Evolutionary conservation across 2,329 filamentous ascomycete species (phyloP).

Genomic region (Sporothrix pallida): DNA sequence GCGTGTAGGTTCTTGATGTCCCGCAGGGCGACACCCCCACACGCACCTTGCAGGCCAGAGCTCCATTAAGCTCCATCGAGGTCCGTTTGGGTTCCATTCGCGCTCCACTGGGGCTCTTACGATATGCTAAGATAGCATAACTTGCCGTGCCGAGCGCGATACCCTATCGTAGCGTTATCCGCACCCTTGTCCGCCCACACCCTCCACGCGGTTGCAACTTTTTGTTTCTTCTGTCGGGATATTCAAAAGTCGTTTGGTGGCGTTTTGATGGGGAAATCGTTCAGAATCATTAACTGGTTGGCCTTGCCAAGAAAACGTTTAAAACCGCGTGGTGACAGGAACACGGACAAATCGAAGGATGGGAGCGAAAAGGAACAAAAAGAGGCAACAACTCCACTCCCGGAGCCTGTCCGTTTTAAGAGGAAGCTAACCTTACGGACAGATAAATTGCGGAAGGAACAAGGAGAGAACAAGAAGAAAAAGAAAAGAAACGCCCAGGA

Average conservation of each 20-base stretch:
- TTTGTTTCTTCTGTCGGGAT: not conserved
- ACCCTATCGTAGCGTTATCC: conserved; percentile 6
- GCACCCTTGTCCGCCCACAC: not conserved
- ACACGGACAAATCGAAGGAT: not conserved
- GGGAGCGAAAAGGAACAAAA: not conserved
- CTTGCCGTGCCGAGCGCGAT: not conserved
- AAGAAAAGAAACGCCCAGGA: not conserved
- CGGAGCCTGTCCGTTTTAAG: not conserved
- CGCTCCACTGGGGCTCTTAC: not conserved
- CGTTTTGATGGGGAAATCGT: not conserved
- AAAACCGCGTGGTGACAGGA: not conserved
- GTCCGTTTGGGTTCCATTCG: not conserved
- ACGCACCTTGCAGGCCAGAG: not conserved
- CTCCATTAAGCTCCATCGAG: too few species aligned
- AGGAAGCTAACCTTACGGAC: not conserved
- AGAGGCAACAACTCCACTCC: not conserved
- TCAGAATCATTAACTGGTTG: not conserved
- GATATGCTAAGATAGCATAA: conserved; percentile 23
- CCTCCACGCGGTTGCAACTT: not conserved
- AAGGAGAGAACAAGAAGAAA: not conserved
- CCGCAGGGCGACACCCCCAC: not conserved
- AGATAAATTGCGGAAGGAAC: not conserved
- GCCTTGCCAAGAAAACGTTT: not conserved
- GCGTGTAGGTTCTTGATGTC: too few species aligned
- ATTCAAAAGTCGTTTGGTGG: not conserved